These are phyloP conservation scores for Paramecium sexaurelia DNA, from an alignment of 73 alveolate species.

Conservation along the genomic window DNA sequence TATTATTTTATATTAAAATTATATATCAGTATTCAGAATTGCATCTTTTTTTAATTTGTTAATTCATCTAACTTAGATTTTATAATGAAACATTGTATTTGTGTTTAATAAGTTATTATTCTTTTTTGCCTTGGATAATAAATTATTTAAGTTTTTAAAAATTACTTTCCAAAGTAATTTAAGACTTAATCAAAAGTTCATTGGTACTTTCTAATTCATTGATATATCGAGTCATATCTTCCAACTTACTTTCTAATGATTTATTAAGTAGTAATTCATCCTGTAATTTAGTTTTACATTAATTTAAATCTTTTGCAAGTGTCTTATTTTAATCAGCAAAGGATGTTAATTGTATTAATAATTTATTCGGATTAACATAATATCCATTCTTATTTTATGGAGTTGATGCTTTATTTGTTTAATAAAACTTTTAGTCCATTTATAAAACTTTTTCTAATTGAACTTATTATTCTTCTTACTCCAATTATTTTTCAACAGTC, in stretches of 20 bases:
- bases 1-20: background rate
- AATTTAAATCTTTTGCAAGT: background rate
- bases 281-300: background rate
- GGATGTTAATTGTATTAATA: background rate
- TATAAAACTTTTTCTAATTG: background rate
- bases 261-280: constrained; percentile 23
- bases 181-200: constrained; percentile 19
- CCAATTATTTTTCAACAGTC: background rate
- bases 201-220: background rate
- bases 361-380: background rate
- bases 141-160: background rate
- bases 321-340: background rate
- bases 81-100: background rate
- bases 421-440: background rate
- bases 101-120: background rate
- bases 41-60: background rate
- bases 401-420: background rate
- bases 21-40: constrained; percentile 16
- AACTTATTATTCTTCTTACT: background rate
- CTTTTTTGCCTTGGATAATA: background rate
- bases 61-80: background rate
- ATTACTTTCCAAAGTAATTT: background rate
- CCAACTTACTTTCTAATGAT: background rate
- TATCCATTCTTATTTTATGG: background rate
- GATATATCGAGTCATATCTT: background rate